Base-by-base conservation (phyloP, 768 basidiomycete genomes). In the Auricularia sp. region DNA sequence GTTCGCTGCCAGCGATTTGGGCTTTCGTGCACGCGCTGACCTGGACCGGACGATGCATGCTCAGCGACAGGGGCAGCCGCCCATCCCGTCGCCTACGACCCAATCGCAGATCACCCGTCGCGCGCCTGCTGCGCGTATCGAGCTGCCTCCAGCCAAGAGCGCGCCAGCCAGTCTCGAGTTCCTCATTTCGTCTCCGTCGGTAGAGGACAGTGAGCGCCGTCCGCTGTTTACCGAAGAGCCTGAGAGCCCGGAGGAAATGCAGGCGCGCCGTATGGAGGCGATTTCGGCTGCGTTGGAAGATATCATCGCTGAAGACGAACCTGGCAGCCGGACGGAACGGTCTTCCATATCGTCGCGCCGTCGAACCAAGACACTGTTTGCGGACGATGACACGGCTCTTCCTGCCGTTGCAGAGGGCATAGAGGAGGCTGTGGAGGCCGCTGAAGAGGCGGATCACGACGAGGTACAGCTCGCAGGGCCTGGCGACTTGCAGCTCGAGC, bases 211-310 rank as follows among this genome's bases (percentile, higher is more conserved):
- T n/a, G 75, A 84, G 1, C 80, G 91, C 56, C 85, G 88, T 0
- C 90, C 90, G 7, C 78, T 95, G 24, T 94, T 95, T 67, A 86
- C 89, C 1, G 87, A 89, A 67, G 89, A 92, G 66, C 72, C 68
- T 3, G 72, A 70, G 65, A 64, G 33, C 62, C 85, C 88, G 59
- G 81, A 86, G 61, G 85, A 84, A 59, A 89, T 77, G 18, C 78
- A 96, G 73, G 84, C 89, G 62, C 82, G 89, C 69, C 82, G 93
- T 45, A 97, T 98, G 85, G 93, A 94, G 70, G 95, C 96, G 2
- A 97, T 98, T 21, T 94, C 94, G 70, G 94, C 94, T 7, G 97
- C 97, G 3, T 78, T 99, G 67, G 94, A 92, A 10, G 92, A 96
- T 72, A 98, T 99, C 73, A 94, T 99, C 71, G 92, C 93, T 2